Percentiles rank a stretch among this genome's conserved stretches.
Conservation (phyloP, 2,329 filamentous ascomycete species). For the Colletotrichum filicis region DNA sequence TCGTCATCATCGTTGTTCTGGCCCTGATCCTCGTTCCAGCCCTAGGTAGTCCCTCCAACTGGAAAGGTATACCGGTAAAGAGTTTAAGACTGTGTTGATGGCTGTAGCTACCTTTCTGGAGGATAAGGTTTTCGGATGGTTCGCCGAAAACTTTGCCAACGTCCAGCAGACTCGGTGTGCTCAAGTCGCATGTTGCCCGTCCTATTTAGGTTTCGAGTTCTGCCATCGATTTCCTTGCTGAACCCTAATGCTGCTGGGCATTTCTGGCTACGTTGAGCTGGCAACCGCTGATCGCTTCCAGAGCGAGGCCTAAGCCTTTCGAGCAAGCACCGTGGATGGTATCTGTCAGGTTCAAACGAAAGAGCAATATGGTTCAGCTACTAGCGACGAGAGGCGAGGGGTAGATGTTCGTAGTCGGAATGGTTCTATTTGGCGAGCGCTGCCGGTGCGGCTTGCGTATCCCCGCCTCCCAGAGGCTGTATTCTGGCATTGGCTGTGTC, state of each 20-base stretch:
- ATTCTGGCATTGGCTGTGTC: background rate
- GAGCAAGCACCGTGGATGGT: background rate
- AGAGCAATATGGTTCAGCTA: background rate
- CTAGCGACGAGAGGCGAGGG: background rate
- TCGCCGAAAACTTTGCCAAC: constrained; percentile 19
- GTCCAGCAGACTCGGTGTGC: background rate
- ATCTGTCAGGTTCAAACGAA: background rate
- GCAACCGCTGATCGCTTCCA: background rate
- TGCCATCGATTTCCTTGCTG: background rate
- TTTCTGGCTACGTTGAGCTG: background rate
- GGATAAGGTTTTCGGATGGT: constrained; percentile 25
- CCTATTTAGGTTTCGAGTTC: background rate
- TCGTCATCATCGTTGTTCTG: constrained; percentile 8
- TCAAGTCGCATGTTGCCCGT: constrained; percentile 5
- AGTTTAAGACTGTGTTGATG: background rate
- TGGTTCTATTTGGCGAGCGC: background rate
- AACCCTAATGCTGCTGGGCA: background rate
- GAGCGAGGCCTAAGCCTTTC: background rate
- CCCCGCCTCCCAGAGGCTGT: background rate
- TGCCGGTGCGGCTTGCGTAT: background rate
- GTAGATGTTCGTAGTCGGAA: background rate
- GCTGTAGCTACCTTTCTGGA: constrained; percentile 2
- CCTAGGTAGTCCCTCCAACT: background rate
- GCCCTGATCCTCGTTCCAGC: background rate
- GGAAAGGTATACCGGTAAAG: background rate